These are phyloP conservation scores for Tolypocladium capitatum DNA, from an alignment of 2,329 filamentous ascomycete genomes.

Conservation along the genomic window DNA sequence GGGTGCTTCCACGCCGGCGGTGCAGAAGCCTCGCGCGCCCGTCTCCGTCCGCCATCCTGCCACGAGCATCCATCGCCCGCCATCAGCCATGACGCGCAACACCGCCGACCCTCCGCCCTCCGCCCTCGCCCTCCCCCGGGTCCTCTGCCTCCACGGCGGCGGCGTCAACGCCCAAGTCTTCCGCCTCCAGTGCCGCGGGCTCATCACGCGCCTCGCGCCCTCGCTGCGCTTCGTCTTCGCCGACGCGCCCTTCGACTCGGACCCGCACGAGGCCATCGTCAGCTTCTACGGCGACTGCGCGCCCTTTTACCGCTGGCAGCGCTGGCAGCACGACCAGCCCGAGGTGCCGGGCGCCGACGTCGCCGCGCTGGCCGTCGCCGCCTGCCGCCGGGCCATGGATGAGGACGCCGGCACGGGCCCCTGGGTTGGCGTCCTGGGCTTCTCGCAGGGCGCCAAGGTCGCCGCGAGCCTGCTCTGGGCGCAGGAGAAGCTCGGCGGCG, in stretches of 20 bases:
- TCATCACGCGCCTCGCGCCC: slow-evolving; percentile 31
- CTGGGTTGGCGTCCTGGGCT: slow-evolving; percentile 50
- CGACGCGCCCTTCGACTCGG: slow-evolving; percentile 52
- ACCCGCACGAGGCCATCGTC: slow-evolving; percentile 48
- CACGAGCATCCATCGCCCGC: too few relatives aligned
- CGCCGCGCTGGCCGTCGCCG: slow-evolving; percentile 24
- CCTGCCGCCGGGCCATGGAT: slow-evolving; percentile 34
- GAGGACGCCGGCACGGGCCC: slow-evolving; percentile 40
- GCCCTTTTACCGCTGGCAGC: slow-evolving; percentile 50
- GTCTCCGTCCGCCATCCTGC: too few relatives aligned
- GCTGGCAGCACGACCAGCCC: slow-evolving; percentile 46
- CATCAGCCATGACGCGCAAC: not conserved
- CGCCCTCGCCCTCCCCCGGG: slow-evolving; percentile 39
- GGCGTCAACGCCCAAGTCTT: slow-evolving; percentile 63
- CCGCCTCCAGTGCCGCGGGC: slow-evolving; percentile 48
- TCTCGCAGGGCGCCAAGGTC: slow-evolving; percentile 54
- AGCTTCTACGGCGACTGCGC: slow-evolving; percentile 51
- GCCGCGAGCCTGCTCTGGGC: slow-evolving; percentile 47
- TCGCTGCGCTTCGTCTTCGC: slow-evolving; percentile 61
- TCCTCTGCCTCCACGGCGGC: slow-evolving; percentile 72
- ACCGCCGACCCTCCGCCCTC: not conserved
- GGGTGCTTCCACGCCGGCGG: too few relatives aligned
- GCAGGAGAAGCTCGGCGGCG: slow-evolving; percentile 30
- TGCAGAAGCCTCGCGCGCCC: too few relatives aligned
- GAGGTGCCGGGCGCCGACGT: slow-evolving; percentile 27